Conservation (phyloP, 2,329 filamentous ascomycete genomes). For the Pseudogymnoascus sp. region DNA sequence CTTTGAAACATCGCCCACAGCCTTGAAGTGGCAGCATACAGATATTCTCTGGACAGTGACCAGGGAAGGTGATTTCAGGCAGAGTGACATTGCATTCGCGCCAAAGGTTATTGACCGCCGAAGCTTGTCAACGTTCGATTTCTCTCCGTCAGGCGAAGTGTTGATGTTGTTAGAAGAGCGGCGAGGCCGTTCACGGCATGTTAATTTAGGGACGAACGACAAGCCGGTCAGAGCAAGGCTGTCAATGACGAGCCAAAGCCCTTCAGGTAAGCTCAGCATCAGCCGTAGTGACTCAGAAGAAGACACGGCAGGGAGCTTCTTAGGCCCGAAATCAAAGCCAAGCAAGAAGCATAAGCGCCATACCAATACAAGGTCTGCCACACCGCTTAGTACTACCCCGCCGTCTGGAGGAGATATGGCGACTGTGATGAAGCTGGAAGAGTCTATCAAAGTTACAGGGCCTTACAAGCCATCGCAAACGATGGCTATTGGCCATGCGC, state of each 20-base stretch:
- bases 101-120: conserved; percentile 56
- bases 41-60: conserved; percentile 62
- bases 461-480: conserved; percentile 53
- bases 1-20: conserved; percentile 51
- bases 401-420: conserved; percentile 35
- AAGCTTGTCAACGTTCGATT: conserved; percentile 53
- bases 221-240: neutral
- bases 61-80: conserved; percentile 53
- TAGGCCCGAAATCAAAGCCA: conserved; percentile 38
- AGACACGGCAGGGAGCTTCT: conserved; percentile 53
- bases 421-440: conserved; percentile 46
- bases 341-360: conserved; percentile 36
- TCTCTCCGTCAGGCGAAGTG: conserved; percentile 52
- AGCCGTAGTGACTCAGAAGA: conserved; percentile 60
- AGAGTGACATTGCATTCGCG: conserved; percentile 59
- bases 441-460: conserved; percentile 51
- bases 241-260: conserved; percentile 31
- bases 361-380: conserved; percentile 37
- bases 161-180: conserved; percentile 57
- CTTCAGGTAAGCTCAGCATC: conserved; percentile 43
- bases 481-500: conserved; percentile 54
- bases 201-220: conserved; percentile 10
- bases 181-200: conserved; percentile 36
- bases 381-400: conserved; percentile 47
- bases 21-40: conserved; percentile 56